These are phyloP conservation scores for Spergularia bocconei DNA, from an alignment of 148 eudicot species.

Conservation along the genomic window DNA sequence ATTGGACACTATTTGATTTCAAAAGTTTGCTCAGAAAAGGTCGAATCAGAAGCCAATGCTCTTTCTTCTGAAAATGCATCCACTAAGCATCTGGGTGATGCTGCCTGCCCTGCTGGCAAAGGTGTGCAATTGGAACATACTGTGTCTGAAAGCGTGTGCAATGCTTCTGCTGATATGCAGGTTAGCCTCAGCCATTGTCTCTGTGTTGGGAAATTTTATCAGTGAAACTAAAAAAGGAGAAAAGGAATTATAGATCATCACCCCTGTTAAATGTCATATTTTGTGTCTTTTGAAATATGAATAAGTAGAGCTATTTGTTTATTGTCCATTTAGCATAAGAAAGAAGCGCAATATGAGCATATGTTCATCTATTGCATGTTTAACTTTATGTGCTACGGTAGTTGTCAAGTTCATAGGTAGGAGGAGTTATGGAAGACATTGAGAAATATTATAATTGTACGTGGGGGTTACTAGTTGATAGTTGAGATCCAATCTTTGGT, in stretches of 20 bases:
- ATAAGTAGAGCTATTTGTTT: background rate
- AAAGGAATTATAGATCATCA: background rate
- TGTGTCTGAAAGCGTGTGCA: slow-evolving; percentile 34
- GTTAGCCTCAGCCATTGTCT: slow-evolving; percentile 33
- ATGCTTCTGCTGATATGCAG: slow-evolving; percentile 46
- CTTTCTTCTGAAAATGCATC: slow-evolving; percentile 28
- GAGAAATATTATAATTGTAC: no score
- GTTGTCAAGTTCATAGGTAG: no score
- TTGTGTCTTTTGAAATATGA: background rate
- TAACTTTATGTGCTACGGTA: no score
- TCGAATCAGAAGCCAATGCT: slow-evolving; percentile 25
- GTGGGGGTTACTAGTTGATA: no score
- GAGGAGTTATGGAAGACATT: background rate
- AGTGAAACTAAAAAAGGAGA: background rate
- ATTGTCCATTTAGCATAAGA: background rate
- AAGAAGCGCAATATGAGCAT: background rate
- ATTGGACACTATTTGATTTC: slow-evolving; percentile 61
- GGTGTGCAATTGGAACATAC: slow-evolving; percentile 25
- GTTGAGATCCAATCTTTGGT: no score
- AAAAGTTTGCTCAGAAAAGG: slow-evolving; percentile 42
- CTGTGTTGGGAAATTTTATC: background rate
- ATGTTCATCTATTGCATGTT: background rate
- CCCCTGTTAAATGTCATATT: background rate
- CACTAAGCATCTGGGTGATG: slow-evolving; percentile 28
- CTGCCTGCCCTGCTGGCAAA: slow-evolving; percentile 29